A percentile compares a stretch with the other conserved stretches of the same genome.
These are phyloP conservation scores for Nannochloropsis gaditana DNA, from an alignment of 108 stramenopile genomes.

Conservation along the genomic window DNA sequence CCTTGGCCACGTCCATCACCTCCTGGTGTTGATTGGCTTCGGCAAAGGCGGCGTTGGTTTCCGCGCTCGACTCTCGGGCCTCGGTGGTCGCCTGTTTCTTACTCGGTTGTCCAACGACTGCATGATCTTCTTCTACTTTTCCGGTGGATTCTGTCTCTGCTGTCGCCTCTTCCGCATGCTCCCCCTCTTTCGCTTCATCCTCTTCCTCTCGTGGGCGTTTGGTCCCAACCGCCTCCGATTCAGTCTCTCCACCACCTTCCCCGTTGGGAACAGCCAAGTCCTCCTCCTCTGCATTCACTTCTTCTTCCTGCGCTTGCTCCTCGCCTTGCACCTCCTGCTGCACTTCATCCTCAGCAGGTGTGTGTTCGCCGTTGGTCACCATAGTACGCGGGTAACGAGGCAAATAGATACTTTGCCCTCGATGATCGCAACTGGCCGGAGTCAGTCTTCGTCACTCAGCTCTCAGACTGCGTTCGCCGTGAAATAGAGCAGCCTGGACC, in stretches of 20 bases:
- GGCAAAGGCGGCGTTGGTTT: neutral
- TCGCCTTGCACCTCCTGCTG: neutral
- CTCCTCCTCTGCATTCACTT: neutral
- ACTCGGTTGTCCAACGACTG: no score
- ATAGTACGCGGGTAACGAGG: neutral
- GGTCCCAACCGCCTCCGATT: neutral
- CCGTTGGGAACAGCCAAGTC: neutral
- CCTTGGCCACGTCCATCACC: conserved; percentile 18
- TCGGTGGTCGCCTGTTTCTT: neutral
- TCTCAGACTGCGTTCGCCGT: no score
- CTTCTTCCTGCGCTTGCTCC: neutral
- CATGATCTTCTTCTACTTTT: neutral
- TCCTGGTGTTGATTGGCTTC: conserved; percentile 4
- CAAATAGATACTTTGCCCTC: neutral
- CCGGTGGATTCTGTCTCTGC: neutral
- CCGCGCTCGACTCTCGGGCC: neutral
- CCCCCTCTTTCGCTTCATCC: neutral
- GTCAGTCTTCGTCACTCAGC: no score
- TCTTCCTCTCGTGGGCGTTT: conserved; percentile 17
- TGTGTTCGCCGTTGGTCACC: neutral
- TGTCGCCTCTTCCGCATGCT: no score
- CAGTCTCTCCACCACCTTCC: neutral
- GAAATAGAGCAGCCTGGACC: no score
- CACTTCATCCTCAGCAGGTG: neutral
- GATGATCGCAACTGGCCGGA: no score